Evolutionary conservation across 805 yeast species (phyloP).

Genomic region (Candida silvatica): DNA sequence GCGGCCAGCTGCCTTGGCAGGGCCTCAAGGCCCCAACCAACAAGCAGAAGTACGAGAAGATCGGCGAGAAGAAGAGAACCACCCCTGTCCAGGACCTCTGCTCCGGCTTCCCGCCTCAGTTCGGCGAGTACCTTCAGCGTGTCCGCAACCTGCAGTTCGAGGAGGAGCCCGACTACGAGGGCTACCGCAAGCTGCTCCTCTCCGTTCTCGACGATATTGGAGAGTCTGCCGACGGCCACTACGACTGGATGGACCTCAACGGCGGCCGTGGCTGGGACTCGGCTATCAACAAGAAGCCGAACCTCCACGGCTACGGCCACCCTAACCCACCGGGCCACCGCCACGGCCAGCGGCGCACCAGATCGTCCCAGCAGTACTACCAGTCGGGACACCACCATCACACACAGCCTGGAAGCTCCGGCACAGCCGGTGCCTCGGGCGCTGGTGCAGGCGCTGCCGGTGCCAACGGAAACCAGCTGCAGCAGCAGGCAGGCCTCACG

Average conservation of each 20-base stretch:
- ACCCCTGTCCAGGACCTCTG: constrained; percentile 83
- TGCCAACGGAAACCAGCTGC: constrained; percentile 4
- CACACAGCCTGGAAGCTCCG: constrained; percentile 7
- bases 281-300: constrained; percentile 81
- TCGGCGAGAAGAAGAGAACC: constrained; percentile 91
- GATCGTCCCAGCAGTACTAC: constrained; percentile 20
- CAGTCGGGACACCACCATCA: constrained; percentile 7
- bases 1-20: constrained; percentile 98
- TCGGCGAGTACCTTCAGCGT: constrained; percentile 82
- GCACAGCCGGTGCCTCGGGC: constrained; percentile 15
- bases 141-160: constrained; percentile 89
- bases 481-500: constrained; percentile 1
- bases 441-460: constrained; percentile 6
- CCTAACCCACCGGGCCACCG: constrained; percentile 72
- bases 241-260: constrained; percentile 97
- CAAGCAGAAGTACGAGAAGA: constrained; percentile 94
- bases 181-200: constrained; percentile 68
- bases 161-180: constrained; percentile 90
- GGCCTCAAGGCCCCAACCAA: constrained; percentile 97
- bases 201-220: constrained; percentile 68
- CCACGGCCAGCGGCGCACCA: constrained; percentile 29
- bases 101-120: constrained; percentile 83
- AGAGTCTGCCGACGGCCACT: constrained; percentile 75
- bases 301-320: constrained; percentile 92
- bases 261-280: constrained; percentile 97